Evolutionary conservation across 2,329 filamentous ascomycete genomes (phyloP), one percentile per base, ranked within the genome.

Genomic region (Venturia carpophila): DNA sequence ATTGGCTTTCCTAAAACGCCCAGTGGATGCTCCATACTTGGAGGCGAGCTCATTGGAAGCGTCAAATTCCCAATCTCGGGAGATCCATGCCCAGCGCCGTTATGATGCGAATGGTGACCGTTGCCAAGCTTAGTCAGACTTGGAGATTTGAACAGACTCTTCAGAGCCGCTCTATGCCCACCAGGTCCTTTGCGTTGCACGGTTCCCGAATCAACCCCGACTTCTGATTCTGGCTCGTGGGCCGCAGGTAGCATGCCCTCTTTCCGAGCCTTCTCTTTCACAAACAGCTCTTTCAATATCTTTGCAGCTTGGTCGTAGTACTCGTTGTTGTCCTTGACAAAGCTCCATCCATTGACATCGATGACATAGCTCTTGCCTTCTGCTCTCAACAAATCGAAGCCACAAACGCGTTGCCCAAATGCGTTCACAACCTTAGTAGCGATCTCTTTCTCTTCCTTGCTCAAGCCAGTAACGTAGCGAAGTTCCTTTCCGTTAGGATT

Each of bases 341-440:
- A 99, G 73, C 93, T 97, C 95, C 95, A 99, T 15, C 94, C 94
- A 75, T 99, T 99, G 70, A 99, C 94, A 71, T 99, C 94, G 69
- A 99, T 99, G 61, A 99, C 94, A 76, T 91, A 99, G 74, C 93
- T 97, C 75, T 91, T 91, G 19, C 92, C 91, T 62, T 86, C 87
- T 15, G 92, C 91, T 37, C 95, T 87, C 65, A 99, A 81, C 67
- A 99, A 82, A 74, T 99, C 94, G 71, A 99, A 99, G 0, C 94
- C 94, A 73, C 94, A 99, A 2, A 99, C 92, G 64, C 91, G 83
- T 75, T 99, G 94, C 0, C 93, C 94, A 75, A 99, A 99, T 0
- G 91, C 89, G 56, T 86, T 88, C 1, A 92, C 91, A 67, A 99
- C 97, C 71, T 89, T 93, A 68, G 89, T 86, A 5, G 95, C 95